Conservation (phyloP, 2,329 filamentous ascomycete species). For the Pseudocercospora cruenta region DNA sequence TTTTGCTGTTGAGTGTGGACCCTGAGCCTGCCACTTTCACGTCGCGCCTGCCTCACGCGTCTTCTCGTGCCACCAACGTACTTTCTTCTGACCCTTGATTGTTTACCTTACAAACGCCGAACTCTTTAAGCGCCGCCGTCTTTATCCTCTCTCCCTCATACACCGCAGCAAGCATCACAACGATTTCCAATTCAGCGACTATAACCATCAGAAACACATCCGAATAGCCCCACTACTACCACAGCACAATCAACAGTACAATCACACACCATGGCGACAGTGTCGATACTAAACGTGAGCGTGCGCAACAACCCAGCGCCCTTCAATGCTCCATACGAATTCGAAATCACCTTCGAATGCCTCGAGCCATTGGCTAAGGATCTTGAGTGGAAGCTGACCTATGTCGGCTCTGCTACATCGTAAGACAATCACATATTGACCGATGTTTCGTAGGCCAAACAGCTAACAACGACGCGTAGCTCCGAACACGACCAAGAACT, state of each 20-base stretch:
- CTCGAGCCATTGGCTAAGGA: constrained; percentile 94
- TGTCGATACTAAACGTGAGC: constrained; percentile 92
- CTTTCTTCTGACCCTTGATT: neutral
- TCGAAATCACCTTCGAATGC: constrained; percentile 99
- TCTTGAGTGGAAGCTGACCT: constrained; percentile 98
- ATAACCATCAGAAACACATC: neutral
- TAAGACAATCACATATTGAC: constrained; percentile 53
- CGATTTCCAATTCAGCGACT: neutral
- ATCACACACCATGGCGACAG: constrained; percentile 79
- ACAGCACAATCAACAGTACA: neutral
- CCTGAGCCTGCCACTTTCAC: constrained; percentile 15
- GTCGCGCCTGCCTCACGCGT: constrained; percentile 14
- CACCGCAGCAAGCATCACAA: constrained; percentile 1
- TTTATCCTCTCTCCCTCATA: neutral
- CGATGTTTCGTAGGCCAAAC: constrained; percentile 3
- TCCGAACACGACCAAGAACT: constrained; percentile 98
- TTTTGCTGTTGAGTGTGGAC: neutral
- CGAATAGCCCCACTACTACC: neutral
- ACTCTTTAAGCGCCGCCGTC: neutral
- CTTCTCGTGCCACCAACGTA: neutral
- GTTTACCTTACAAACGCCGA: constrained; percentile 9
- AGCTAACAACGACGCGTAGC: constrained; percentile 50
- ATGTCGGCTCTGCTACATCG: constrained; percentile 97
- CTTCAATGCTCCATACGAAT: constrained; percentile 90
- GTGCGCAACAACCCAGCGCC: constrained; percentile 96